A percentile compares a stretch with the other conserved stretches of the same genome.
phyloP scores from a whole-genome alignment of 129 eudicot genomes.

The Dittrichia graveolens region DNA sequence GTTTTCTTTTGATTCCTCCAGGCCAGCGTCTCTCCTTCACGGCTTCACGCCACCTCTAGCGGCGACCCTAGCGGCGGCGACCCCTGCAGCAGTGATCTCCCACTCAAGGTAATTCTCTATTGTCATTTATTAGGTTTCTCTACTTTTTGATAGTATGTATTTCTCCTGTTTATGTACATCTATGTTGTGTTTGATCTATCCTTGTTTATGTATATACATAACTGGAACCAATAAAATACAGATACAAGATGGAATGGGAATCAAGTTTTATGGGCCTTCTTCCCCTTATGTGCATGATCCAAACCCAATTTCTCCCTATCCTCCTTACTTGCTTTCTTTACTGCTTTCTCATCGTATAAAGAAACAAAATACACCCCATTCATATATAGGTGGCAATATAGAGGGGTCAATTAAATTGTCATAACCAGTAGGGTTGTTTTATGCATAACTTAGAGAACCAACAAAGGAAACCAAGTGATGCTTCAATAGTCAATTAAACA shows the following conservation, averaged over 20 bases:
- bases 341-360: conserved; percentile 45
- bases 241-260: background rate
- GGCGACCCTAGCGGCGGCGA: too few relatives aligned
- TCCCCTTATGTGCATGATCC: conserved; percentile 44
- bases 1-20: too few relatives aligned
- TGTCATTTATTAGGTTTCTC: too few relatives aligned
- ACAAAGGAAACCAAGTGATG: background rate
- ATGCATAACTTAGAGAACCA: background rate
- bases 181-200: too few relatives aligned
- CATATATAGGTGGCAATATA: conserved; percentile 8
- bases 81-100: too few relatives aligned
- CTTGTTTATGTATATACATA: too few relatives aligned
- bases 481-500: background rate
- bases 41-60: too few relatives aligned
- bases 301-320: conserved; percentile 77
- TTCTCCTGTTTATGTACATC: too few relatives aligned
- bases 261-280: conserved; percentile 38
- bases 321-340: conserved; percentile 44
- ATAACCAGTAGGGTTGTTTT: too few relatives aligned
- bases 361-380: conserved; percentile 13
- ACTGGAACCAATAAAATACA: conserved; percentile 26
- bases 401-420: background rate
- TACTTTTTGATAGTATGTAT: too few relatives aligned
- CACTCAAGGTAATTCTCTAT: too few relatives aligned
- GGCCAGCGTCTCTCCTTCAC: too few relatives aligned